Percentiles rank a stretch among this genome's conserved stretches.
Evolutionary conservation across 306 rosid genomes (phyloP).

Genomic region (Notholithocarpus densiflorus): DNA sequence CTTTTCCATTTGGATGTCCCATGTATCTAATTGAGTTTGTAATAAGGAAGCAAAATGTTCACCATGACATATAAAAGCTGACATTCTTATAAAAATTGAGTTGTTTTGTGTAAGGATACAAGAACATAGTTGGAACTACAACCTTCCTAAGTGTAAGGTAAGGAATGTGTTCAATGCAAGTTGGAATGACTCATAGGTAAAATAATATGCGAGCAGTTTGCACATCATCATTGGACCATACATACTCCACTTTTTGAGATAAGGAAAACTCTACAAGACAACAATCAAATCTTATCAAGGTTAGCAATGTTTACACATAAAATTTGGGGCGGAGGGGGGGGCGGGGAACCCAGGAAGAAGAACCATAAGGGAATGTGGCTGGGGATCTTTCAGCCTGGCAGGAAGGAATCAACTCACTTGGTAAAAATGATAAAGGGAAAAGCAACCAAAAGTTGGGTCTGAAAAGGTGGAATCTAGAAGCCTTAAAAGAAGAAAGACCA

Average conservation of each 20-base stretch:
- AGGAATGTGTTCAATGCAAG: slow-evolving; percentile 68
- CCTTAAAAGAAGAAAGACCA: too few species aligned
- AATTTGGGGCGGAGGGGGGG: not conserved
- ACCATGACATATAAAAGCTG: not conserved
- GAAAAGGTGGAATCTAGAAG: too few species aligned
- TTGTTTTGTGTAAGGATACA: slow-evolving; percentile 66
- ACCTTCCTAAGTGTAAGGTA: slow-evolving; percentile 46
- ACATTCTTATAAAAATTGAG: slow-evolving; percentile 14
- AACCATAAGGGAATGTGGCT: too few species aligned
- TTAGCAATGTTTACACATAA: not conserved
- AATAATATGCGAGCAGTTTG: slow-evolving; percentile 84
- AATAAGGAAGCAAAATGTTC: slow-evolving; percentile 39
- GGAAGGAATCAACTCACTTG: too few species aligned
- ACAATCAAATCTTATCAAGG: not conserved
- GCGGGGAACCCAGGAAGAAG: too few species aligned
- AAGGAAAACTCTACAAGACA: slow-evolving; percentile 32
- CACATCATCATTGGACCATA: slow-evolving; percentile 81
- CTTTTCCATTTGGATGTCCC: slow-evolving; percentile 84
- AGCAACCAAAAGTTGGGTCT: too few species aligned
- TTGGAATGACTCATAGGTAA: slow-evolving; percentile 77
- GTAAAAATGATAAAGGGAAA: too few species aligned
- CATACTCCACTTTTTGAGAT: slow-evolving; percentile 46
- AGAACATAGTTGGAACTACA: slow-evolving; percentile 75
- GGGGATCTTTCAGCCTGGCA: too few species aligned
- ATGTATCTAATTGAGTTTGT: slow-evolving; percentile 59